Conservation (phyloP, 1,139 yeast genomes). For the Candida sojae region DNA sequence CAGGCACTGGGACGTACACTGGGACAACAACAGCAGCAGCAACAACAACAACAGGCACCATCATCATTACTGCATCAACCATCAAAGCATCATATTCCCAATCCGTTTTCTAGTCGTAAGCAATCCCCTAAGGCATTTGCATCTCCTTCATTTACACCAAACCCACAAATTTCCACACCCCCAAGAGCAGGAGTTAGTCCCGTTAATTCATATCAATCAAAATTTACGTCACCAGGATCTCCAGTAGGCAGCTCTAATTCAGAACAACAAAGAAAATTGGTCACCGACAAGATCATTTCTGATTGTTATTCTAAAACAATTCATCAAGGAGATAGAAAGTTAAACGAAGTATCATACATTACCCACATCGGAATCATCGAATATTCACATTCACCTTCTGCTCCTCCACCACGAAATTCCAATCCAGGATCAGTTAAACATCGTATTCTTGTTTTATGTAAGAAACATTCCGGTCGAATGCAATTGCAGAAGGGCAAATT, state of each 20-base stretch:
- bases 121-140: background rate
- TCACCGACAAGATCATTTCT: constrained; percentile 36
- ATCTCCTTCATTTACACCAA: background rate
- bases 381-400: constrained; percentile 39
- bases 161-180: constrained; percentile 1
- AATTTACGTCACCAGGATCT: constrained; percentile 7
- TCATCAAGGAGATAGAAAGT: constrained; percentile 29
- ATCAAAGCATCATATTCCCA: constrained; percentile 1
- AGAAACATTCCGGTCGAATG: constrained; percentile 58
- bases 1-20: constrained; percentile 1
- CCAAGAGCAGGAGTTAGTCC: background rate
- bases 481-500: constrained; percentile 85
- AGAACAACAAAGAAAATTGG: constrained; percentile 17
- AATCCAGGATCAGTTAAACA: constrained; percentile 39
- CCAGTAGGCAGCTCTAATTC: constrained; percentile 10
- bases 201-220: background rate
- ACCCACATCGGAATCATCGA: constrained; percentile 43
- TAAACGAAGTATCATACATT: constrained; percentile 36
- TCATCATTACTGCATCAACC: background rate
- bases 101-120: background rate
- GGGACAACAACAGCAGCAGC: constrained; percentile 1
- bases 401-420: constrained; percentile 39
- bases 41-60: background rate
- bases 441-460: constrained; percentile 43
- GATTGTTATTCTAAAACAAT: constrained; percentile 44